phyloP scores from a whole-genome alignment of 164 flowering plant genomes.

The Magnolia sinica region DNA sequence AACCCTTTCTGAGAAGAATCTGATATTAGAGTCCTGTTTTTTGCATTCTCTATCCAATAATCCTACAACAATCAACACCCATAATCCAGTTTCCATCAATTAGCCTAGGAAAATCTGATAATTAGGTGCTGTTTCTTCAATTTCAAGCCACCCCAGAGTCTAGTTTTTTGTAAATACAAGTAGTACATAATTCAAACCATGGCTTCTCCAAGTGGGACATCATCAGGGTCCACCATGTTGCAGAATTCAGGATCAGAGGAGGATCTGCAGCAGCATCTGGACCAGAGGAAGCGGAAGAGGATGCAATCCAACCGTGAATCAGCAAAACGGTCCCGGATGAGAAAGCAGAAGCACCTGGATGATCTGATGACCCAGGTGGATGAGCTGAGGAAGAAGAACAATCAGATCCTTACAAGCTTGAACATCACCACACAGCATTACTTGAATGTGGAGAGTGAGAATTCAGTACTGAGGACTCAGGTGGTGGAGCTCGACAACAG shows the following conservation, averaged over 20 bases:
- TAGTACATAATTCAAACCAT: background rate
- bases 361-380: conserved; percentile 55
- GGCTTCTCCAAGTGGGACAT: conserved; percentile 61
- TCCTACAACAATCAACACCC: conserved; percentile 1
- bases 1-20: conserved; percentile 11
- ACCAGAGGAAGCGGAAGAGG: conserved; percentile 67
- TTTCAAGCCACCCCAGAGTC: background rate
- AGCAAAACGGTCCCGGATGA: conserved; percentile 79
- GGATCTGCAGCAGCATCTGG: conserved; percentile 45
- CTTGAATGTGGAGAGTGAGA: conserved; percentile 57
- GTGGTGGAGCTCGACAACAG: conserved; percentile 59
- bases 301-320: conserved; percentile 91
- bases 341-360: conserved; percentile 83
- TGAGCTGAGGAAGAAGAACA: conserved; percentile 55
- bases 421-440: conserved; percentile 51
- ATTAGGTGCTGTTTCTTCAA: background rate
- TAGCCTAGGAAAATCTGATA: conserved; percentile 2
- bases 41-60: background rate
- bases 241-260: conserved; percentile 39
- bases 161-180: conserved; percentile 1
- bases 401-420: conserved; percentile 39
- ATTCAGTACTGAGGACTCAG: conserved; percentile 64
- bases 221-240: conserved; percentile 30
- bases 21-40: conserved; percentile 7
- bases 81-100: background rate